Base-by-base conservation (phyloP, 2,329 filamentous ascomycete species). In the Paecilomyces fulvus region DNA sequence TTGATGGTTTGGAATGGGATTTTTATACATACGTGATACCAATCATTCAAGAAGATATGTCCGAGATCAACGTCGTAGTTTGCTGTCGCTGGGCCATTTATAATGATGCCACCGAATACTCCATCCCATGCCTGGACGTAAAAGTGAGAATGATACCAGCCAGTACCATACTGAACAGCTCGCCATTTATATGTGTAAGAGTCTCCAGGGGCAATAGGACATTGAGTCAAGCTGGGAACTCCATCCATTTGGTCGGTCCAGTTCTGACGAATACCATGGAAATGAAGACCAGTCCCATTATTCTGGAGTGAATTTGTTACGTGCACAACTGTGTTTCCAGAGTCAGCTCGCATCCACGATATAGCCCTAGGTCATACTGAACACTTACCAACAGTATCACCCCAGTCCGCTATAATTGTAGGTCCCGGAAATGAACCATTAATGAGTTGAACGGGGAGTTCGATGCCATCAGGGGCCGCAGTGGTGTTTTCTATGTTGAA, bases 71-170 rank as follows among this genome's bases (percentile, higher is more conserved):
- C 64, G 51, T 75, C 72, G 49, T 74, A 75, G 46, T 74, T 67
- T 21, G 67, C 65, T 46, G 65, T 72, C 3, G 72, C 66, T 8
- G 73, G 73, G 1, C 73, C 73, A 53, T 75, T 66, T 30, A 75
- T 71, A 2, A 86, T 70, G 33, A 88, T 80, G 2, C 77, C 78
- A 0, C 85, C 85, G 28, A 81, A 74, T 0, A 86, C 70, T 0
- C 85, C 85, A 55, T 85, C 76, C 63, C 69, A 70, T 12, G 72
- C 70, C 51, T 75, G 73, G 1, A 71, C 61, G 0, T 62, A 61
- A 30, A 73, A 69, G 50, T 75, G 73, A 14, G 67, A 70, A 49
- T 71, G 68, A 25, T 70, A 71, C 66, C 66, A 71, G 0, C 61
- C 61, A 2, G 65, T 63, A 0, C 73, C 73, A 49, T 75, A 75